These are phyloP conservation scores for Gossypium aridum DNA, from an alignment of 441 rosid genomes.

Conservation along the genomic window DNA sequence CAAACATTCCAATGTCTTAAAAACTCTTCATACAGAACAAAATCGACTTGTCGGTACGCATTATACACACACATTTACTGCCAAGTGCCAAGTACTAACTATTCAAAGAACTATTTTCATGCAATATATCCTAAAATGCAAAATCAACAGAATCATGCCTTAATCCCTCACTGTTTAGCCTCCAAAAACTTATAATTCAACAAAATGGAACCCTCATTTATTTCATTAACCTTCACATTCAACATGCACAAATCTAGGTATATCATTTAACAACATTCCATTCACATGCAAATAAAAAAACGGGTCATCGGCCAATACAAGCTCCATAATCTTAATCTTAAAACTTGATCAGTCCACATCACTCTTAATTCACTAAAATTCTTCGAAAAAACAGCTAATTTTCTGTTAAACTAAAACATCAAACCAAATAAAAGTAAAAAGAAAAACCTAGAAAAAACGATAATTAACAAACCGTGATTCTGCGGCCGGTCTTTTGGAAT, in stretches of 20 bases:
- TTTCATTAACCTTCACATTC: not conserved
- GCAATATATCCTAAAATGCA: not conserved
- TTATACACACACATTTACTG: not conserved
- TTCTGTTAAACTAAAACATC: not conserved
- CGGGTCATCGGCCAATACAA: not conserved
- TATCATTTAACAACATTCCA: not conserved
- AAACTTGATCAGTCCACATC: not conserved
- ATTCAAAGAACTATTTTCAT: not conserved
- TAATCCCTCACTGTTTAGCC: not conserved
- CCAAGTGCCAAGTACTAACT: not conserved
- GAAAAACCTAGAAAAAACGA: not conserved
- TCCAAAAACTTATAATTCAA: not conserved
- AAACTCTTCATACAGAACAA: not conserved
- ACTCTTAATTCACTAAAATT: not conserved
- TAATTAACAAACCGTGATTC: constrained; percentile 30
- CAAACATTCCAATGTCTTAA: not conserved
- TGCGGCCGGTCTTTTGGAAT: constrained; percentile 42
- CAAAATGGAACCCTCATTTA: not conserved
- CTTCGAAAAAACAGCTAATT: not conserved
- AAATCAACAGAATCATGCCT: not conserved
- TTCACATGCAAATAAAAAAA: constrained; percentile 3
- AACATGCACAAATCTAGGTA: not conserved
- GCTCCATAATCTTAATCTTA: not conserved
- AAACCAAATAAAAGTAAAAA: not conserved
- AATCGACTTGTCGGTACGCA: not conserved